These are phyloP conservation scores for Sequoia sempervirens DNA, from an alignment of 75 land plant genomes.

Conservation along the genomic window DNA sequence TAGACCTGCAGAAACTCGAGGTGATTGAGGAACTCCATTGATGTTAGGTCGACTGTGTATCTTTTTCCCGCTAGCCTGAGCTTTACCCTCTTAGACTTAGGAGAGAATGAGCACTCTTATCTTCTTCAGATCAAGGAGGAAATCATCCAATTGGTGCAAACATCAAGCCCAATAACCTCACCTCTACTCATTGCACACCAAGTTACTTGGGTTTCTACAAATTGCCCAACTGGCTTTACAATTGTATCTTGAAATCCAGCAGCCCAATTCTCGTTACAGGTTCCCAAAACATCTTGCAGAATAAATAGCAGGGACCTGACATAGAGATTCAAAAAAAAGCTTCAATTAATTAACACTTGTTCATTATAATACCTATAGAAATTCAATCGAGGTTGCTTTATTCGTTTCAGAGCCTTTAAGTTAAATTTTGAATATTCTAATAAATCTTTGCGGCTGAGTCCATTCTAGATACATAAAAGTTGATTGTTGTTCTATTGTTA, in stretches of 20 bases:
- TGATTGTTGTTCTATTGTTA: neutral
- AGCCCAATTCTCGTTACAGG: neutral
- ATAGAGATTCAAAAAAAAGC: neutral
- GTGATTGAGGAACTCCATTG: neutral
- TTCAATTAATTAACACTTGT: neutral
- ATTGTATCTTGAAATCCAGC: neutral
- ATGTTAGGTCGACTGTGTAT: neutral
- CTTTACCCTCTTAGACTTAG: neutral
- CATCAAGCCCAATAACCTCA: neutral
- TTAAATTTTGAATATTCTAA: neutral
- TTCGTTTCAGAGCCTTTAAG: neutral
- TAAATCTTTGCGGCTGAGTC: neutral
- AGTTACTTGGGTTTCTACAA: neutral
- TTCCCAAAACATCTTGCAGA: neutral
- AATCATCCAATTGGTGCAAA: neutral
- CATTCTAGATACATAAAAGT: neutral
- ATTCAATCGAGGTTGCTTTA: neutral
- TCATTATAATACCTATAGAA: neutral
- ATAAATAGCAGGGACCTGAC: neutral
- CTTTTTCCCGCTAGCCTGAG: neutral
- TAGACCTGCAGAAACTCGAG: neutral
- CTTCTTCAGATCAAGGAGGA: neutral
- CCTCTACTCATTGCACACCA: neutral
- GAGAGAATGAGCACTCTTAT: too few species aligned
- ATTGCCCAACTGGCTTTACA: neutral